Evolutionary conservation across 176 grass and related monocot species (phyloP).

Genomic region (Chrysopogon serrulatus): DNA sequence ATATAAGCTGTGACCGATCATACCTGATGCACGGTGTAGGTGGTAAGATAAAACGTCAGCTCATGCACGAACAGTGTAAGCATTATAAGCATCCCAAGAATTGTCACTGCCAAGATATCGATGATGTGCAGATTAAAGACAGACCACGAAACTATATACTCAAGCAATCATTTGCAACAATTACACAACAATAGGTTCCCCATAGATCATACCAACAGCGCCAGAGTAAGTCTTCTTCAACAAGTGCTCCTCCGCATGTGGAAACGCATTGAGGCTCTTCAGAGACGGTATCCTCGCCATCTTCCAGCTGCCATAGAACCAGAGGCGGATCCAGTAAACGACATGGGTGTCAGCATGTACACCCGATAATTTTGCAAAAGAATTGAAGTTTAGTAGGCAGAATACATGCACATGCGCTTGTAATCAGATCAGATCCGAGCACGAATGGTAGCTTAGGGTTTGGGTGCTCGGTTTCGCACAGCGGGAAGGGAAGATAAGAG

Average conservation of each 20-base stretch:
- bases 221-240: constrained; percentile 90
- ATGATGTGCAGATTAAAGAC: not conserved
- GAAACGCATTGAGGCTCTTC: constrained; percentile 93
- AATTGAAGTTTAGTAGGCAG: not conserved
- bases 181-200: not conserved
- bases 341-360: not conserved
- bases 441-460: not conserved
- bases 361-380: not conserved
- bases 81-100: constrained; percentile 86
- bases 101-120: constrained; percentile 53
- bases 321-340: not conserved
- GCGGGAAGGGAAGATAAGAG: not conserved
- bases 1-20: not conserved
- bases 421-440: not conserved
- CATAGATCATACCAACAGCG: constrained; percentile 67
- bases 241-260: constrained; percentile 88
- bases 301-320: constrained; percentile 26
- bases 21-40: constrained; percentile 87
- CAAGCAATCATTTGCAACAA: not conserved
- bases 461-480: not conserved
- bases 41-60: constrained; percentile 90
- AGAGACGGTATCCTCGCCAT: constrained; percentile 81
- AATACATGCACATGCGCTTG: not conserved
- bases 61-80: constrained; percentile 78
- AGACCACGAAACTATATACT: not conserved